A percentile compares a stretch with the other conserved stretches of the same genome.
Conservation (phyloP, 805 yeast species). For the Metschnikowia drakensbergensis region DNA sequence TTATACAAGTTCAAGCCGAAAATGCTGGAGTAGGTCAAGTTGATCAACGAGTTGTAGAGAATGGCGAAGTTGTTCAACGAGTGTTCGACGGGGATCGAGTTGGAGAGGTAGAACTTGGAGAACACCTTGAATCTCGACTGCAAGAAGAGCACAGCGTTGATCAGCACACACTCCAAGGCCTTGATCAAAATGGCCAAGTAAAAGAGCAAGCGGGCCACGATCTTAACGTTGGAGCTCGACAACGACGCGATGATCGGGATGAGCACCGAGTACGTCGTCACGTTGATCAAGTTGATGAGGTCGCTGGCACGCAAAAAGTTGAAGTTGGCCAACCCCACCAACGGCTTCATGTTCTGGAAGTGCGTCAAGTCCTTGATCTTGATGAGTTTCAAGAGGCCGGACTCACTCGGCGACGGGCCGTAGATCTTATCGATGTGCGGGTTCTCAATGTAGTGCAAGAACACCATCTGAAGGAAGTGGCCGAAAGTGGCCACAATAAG, state of each 20-base stretch:
- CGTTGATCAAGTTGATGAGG: constrained; percentile 43
- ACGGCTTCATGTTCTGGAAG: constrained; percentile 43
- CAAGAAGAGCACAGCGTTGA: constrained; percentile 48
- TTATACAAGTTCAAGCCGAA: constrained; percentile 36
- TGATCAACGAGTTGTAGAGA: constrained; percentile 48
- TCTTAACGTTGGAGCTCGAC: constrained; percentile 22
- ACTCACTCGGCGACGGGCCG: constrained; percentile 44
- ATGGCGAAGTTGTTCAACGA: constrained; percentile 74
- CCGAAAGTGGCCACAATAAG: constrained; percentile 68
- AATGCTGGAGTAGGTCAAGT: constrained; percentile 55
- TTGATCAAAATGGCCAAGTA: constrained; percentile 45
- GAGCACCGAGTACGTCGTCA: constrained; percentile 39
- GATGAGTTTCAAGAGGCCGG: constrained; percentile 33
- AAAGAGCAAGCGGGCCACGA: constrained; percentile 25
- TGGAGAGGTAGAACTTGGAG: constrained; percentile 60
- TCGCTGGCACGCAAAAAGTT: constrained; percentile 63
- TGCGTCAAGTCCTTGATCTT: constrained; percentile 48
- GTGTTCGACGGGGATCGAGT: constrained; percentile 58
- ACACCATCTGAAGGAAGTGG: constrained; percentile 72
- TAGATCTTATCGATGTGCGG: constrained; percentile 85
- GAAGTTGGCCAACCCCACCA: constrained; percentile 62
- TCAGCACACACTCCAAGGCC: constrained; percentile 46
- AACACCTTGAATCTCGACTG: constrained; percentile 62
- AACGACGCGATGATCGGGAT: constrained; percentile 37
- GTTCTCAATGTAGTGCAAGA: constrained; percentile 70